These are phyloP conservation scores for Stemphylium lycopersici DNA, from an alignment of 2,329 filamentous ascomycete genomes.

Conservation along the genomic window DNA sequence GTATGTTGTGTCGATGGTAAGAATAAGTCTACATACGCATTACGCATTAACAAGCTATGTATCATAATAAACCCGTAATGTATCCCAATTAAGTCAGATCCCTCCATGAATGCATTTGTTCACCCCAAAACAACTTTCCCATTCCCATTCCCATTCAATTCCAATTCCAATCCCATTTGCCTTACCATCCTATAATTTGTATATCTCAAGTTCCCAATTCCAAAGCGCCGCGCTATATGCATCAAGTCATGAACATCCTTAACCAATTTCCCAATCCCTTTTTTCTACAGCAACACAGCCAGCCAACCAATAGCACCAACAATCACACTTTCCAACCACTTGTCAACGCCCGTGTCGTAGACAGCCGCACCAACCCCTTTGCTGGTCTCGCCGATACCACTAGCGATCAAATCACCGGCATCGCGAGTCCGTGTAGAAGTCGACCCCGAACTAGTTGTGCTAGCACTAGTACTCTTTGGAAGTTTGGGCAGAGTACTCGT, in stretches of 20 bases:
- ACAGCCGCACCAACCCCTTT: conserved; percentile 16
- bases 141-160: no score
- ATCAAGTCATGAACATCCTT: conserved; percentile 1
- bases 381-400: conserved; percentile 30
- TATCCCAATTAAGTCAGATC: no score
- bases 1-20: background rate
- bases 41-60: background rate
- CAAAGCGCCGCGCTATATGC: conserved; percentile 12
- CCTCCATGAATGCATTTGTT: no score
- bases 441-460: conserved; percentile 21
- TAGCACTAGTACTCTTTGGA: conserved; percentile 38
- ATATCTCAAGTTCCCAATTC: background rate
- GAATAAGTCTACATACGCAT: background rate
- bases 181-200: background rate
- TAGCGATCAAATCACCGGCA: conserved; percentile 35
- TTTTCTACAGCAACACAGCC: conserved; percentile 29
- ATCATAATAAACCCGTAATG: no score
- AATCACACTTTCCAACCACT: conserved; percentile 32
- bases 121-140: background rate
- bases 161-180: background rate
- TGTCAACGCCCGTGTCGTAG: conserved; percentile 24
- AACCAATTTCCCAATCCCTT: background rate
- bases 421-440: conserved; percentile 10
- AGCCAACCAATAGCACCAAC: conserved; percentile 39
- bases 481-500: conserved; percentile 34